phyloP scores from a whole-genome alignment of 805 yeast species.

The Ascoidea asiatica region DNA sequence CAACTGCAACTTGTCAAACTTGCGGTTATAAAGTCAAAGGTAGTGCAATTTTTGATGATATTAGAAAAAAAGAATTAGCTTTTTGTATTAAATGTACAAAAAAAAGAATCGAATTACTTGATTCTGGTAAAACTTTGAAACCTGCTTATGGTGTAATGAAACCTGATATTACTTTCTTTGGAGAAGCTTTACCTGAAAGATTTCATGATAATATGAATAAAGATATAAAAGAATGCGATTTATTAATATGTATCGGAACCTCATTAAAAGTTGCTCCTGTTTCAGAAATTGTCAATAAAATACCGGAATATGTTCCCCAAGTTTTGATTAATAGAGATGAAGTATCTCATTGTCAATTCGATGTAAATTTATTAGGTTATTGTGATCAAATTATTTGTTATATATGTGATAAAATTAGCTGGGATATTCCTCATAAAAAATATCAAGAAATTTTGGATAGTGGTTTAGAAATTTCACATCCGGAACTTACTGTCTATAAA shows the following conservation, averaged over 20 bases:
- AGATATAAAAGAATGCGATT: slow-evolving; percentile 61
- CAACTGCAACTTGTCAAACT: slow-evolving; percentile 71
- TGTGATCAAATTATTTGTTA: slow-evolving; percentile 75
- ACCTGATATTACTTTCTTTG: slow-evolving; percentile 88
- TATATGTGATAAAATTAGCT: slow-evolving; percentile 39
- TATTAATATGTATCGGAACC: slow-evolving; percentile 77
- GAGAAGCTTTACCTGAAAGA: slow-evolving; percentile 63
- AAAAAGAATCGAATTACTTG: slow-evolving; percentile 24
- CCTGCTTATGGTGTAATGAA: slow-evolving; percentile 66
- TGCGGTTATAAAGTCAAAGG: slow-evolving; percentile 62
- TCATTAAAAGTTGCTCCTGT: slow-evolving; percentile 90
- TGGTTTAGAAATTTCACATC: slow-evolving; percentile 19
- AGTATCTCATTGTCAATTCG: slow-evolving; percentile 66
- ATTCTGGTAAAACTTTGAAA: slow-evolving; percentile 13
- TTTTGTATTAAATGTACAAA: slow-evolving; percentile 54
- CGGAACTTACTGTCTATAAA: slow-evolving; percentile 21
- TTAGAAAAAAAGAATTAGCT: slow-evolving; percentile 49
- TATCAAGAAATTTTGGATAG: slow-evolving; percentile 23
- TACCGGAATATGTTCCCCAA: slow-evolving; percentile 70
- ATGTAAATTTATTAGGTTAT: slow-evolving; percentile 59
- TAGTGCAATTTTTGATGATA: slow-evolving; percentile 42
- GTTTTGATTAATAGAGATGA: slow-evolving; percentile 68
- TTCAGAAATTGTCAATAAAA: slow-evolving; percentile 66
- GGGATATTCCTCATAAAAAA: slow-evolving; percentile 49
- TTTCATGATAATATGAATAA: slow-evolving; percentile 47